Percentiles rank a stretch among this genome's conserved stretches.
These are phyloP conservation scores for Boletus subparvulus DNA, from an alignment of 768 basidiomycete species.

Conservation along the genomic window DNA sequence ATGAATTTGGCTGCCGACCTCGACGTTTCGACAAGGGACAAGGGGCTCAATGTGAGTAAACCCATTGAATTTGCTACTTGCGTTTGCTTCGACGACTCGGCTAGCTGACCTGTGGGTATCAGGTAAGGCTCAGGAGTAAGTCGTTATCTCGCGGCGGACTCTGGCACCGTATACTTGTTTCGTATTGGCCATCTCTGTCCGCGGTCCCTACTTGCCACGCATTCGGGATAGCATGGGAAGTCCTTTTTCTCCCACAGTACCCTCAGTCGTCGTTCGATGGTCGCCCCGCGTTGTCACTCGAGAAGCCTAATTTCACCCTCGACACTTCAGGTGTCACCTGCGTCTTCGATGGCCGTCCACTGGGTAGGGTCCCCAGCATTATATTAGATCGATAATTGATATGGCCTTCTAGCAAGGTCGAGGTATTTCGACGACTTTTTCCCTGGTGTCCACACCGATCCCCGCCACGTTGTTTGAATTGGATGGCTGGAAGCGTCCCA, in stretches of 20 bases:
- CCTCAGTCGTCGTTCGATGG: slow-evolving; percentile 16
- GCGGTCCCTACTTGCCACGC: no score
- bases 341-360: slow-evolving; percentile 37
- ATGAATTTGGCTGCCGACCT: neutral
- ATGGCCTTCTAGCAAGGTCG: slow-evolving; percentile 33
- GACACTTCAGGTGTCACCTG: slow-evolving; percentile 37
- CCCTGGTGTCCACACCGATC: no score
- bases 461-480: no score
- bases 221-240: neutral
- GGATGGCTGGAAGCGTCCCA: no score
- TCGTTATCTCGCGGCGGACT: no score
- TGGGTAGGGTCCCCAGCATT: slow-evolving; percentile 39
- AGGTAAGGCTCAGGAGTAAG: no score
- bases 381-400: slow-evolving; percentile 34
- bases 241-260: neutral
- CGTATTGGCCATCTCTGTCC: no score
- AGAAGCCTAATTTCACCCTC: slow-evolving; percentile 15
- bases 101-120: no score
- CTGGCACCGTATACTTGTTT: no score
- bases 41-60: neutral
- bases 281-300: slow-evolving; percentile 11
- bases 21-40: neutral
- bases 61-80: neutral
- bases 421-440: neutral
- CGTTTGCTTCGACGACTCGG: neutral